Evolutionary conservation across 805 yeast species (phyloP).

Genomic region (Wickerhamiella occidentalis): DNA sequence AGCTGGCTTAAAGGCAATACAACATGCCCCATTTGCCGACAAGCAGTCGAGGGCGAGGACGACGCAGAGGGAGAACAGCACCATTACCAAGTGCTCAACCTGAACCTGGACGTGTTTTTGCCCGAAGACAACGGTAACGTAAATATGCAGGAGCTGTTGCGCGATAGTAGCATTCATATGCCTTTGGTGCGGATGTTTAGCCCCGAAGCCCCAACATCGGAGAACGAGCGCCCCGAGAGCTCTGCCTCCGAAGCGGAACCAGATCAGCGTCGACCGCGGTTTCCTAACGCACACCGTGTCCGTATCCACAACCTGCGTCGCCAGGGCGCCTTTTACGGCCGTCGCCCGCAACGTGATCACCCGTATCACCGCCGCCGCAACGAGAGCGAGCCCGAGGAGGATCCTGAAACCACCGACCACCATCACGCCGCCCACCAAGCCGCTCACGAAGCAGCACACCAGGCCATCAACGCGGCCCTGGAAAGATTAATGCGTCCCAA

Average conservation of each 20-base stretch:
- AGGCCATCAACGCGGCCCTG: not conserved
- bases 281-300: not conserved
- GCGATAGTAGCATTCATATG: not conserved
- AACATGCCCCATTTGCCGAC: constrained; percentile 81
- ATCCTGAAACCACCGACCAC: too few relatives aligned
- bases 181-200: not conserved
- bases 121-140: not conserved
- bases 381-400: too few relatives aligned
- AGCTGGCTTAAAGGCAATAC: constrained; percentile 70
- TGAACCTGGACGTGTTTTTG: constrained; percentile 2
- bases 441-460: not conserved
- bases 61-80: constrained; percentile 12
- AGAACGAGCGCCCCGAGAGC: too few relatives aligned
- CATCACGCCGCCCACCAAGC: not conserved
- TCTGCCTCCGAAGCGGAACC: too few relatives aligned
- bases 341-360: not conserved
- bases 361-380: not conserved
- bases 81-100: constrained; percentile 1
- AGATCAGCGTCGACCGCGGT: too few relatives aligned
- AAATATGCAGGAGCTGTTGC: not conserved
- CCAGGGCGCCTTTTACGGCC: not conserved
- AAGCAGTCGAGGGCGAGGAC: constrained; percentile 33
- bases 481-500: not conserved
- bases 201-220: not conserved
- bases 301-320: not conserved